Evolutionary conservation across 2,329 filamentous ascomycete genomes (phyloP).

Genomic region (Bipolaris oryzae): DNA sequence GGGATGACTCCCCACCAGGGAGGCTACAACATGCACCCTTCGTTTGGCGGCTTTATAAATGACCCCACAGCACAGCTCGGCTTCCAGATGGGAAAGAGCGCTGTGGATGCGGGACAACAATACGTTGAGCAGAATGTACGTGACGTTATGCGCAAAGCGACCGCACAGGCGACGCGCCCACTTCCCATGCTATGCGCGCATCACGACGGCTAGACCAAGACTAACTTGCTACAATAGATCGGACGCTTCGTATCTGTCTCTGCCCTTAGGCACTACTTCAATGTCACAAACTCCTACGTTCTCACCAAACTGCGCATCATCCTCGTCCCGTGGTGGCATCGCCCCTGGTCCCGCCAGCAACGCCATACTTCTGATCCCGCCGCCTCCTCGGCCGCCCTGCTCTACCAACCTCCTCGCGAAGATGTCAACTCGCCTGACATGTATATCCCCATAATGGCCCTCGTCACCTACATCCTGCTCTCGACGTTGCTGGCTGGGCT

Average conservation of each 20-base stretch:
- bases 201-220: too few relatives aligned
- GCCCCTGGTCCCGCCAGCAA: conserved; percentile 95
- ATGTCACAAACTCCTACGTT: conserved; percentile 97
- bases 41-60: conserved; percentile 92
- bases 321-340: conserved; percentile 96
- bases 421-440: conserved; percentile 98
- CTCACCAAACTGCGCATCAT: conserved; percentile 91
- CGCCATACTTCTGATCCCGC: conserved; percentile 55
- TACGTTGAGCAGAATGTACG: conserved; percentile 94
- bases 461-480: conserved; percentile 96
- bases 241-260: conserved; percentile 89
- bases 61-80: conserved; percentile 95
- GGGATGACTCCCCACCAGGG: conserved; percentile 49
- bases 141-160: neutral
- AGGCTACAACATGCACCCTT: conserved; percentile 55
- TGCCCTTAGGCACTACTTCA: conserved; percentile 98
- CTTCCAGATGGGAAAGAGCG: conserved; percentile 90
- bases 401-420: conserved; percentile 87
- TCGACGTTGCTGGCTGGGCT: conserved; percentile 90
- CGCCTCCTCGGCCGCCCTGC: conserved; percentile 15
- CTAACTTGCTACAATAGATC: conserved; percentile 55
- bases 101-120: conserved; percentile 88
- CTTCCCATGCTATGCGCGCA: neutral
- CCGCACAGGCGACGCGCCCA: neutral
- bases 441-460: conserved; percentile 97